Evolutionary conservation across 2,329 filamentous ascomycete species (phyloP).

Genomic region (Aspergillus candidus): DNA sequence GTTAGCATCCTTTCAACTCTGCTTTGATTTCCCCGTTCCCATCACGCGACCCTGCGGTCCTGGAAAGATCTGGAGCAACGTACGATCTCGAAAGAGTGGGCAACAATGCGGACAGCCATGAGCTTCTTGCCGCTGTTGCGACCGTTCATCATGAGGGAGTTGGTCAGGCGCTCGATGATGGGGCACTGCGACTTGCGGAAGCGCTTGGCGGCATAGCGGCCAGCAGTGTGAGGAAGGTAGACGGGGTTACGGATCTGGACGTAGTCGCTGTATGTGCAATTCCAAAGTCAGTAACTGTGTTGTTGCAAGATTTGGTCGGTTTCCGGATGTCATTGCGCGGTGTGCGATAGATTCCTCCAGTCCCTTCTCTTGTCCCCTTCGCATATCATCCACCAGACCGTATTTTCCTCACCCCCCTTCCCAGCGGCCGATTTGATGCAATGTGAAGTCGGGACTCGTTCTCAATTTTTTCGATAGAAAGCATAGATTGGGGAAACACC

Average conservation of each 20-base stretch:
- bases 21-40: no score
- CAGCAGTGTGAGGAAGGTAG: conserved; percentile 98
- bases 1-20: no score
- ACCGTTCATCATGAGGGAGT: conserved; percentile 99
- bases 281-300: conserved; percentile 26
- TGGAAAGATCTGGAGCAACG: conserved; percentile 37
- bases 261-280: conserved; percentile 70
- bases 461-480: no score
- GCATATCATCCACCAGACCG: conserved; percentile 6
- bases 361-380: conserved; percentile 1
- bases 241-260: conserved; percentile 98
- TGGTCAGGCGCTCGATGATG: conserved; percentile 99
- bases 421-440: conserved; percentile 1
- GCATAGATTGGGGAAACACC: conserved; percentile 40
- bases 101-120: conserved; percentile 98
- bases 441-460: no score
- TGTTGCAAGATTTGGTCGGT: conserved; percentile 3
- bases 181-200: conserved; percentile 99
- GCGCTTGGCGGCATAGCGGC: conserved; percentile 97
- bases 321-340: conserved; percentile 6
- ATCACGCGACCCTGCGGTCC: no score
- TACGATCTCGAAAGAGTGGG: conserved; percentile 99
- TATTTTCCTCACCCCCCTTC: conserved; percentile 5
- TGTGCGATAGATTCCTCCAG: neutral
- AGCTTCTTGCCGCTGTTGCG: conserved; percentile 99